These are phyloP conservation scores for Spiraea crenata DNA, from an alignment of 331 rosid species.

Conservation along the genomic window DNA sequence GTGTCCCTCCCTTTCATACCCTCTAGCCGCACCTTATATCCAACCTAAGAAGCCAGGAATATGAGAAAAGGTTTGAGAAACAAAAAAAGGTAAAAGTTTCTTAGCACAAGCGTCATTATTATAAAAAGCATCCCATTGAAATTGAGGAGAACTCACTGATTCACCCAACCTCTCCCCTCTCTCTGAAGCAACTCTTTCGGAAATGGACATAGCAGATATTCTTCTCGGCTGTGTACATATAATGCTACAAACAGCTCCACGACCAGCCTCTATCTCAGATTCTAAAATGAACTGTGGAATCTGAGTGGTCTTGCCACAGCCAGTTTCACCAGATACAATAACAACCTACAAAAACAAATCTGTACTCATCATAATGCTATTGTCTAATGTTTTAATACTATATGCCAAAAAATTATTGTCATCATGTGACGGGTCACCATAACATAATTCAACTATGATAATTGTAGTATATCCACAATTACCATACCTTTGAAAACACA, in stretches of 20 bases:
- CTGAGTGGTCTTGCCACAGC: slow-evolving; percentile 99
- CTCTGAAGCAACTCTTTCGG: slow-evolving; percentile 93
- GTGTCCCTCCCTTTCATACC: slow-evolving; percentile 93
- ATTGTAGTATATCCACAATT: background rate
- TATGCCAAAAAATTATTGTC: slow-evolving; percentile 2
- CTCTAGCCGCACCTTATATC: slow-evolving; percentile 95
- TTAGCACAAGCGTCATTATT: slow-evolving; percentile 1
- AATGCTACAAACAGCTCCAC: slow-evolving; percentile 79
- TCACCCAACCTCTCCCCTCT: slow-evolving; percentile 97
- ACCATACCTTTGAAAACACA: background rate
- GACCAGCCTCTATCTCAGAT: slow-evolving; percentile 69
- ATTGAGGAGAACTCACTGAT: slow-evolving; percentile 63
- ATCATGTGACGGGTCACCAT: background rate
- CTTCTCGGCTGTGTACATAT: slow-evolving; percentile 98
- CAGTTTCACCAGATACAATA: slow-evolving; percentile 91
- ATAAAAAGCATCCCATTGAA: slow-evolving; percentile 7
- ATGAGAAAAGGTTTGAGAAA: slow-evolving; percentile 6
- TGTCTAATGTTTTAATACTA: background rate
- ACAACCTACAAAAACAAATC: slow-evolving; percentile 53
- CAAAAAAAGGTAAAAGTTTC: background rate
- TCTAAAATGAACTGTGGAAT: slow-evolving; percentile 95
- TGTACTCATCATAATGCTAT: background rate
- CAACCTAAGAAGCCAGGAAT: slow-evolving; percentile 57
- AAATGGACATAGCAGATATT: slow-evolving; percentile 94
- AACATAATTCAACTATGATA: background rate